These are phyloP conservation scores for Mycena pura DNA, from an alignment of 768 basidiomycete genomes.

Conservation along the genomic window DNA sequence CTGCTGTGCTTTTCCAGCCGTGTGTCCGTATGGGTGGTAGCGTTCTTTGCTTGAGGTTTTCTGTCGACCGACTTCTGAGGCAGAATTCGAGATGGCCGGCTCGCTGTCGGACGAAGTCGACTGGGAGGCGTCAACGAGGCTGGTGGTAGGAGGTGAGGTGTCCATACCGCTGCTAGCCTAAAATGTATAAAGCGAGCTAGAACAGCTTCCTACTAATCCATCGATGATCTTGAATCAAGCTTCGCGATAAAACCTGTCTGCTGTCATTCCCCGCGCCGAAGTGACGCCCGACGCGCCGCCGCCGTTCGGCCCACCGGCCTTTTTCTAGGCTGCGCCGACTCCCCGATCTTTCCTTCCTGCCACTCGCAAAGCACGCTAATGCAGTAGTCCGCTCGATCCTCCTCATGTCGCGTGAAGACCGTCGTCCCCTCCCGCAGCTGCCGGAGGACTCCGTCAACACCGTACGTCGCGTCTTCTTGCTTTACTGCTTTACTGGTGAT, in stretches of 20 bases:
- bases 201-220: too few species aligned
- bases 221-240: too few species aligned
- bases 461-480: constrained; percentile 2
- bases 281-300: neutral
- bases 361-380: constrained; percentile 1
- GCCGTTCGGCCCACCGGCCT: neutral
- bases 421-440: constrained; percentile 25
- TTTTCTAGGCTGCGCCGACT: neutral
- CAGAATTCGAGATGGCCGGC: neutral
- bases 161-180: too few species aligned
- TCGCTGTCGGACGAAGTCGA: too few species aligned
- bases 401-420: constrained; percentile 27
- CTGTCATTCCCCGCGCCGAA: too few species aligned
- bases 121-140: too few species aligned
- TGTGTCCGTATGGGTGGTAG: constrained; percentile 15
- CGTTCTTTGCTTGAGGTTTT: neutral
- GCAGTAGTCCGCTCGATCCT: constrained; percentile 4
- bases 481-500: too few species aligned
- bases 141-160: too few species aligned
- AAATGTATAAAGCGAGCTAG: too few species aligned
- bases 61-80: neutral
- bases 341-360: constrained; percentile 8
- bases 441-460: constrained; percentile 28
- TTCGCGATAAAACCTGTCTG: too few species aligned
- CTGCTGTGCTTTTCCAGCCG: constrained; percentile 38